Evolutionary conservation across 2,329 filamentous ascomycete genomes (phyloP), one percentile per base, ranked within the genome.

Genomic region (Penicillium sp.): DNA sequence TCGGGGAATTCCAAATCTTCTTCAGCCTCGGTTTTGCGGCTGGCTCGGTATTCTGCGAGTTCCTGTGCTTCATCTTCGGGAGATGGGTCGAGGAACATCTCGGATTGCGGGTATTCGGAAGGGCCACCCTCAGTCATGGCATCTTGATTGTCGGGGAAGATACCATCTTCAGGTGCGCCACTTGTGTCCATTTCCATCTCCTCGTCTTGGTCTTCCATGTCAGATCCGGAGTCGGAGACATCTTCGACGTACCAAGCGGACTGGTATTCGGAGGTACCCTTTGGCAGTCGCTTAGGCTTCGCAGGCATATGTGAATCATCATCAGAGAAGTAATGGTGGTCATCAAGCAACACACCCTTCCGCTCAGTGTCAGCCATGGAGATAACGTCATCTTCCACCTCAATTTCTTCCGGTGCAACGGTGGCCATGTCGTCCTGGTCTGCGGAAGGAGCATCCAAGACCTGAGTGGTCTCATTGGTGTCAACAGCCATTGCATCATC

Each of bases 291-390:
- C 75, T 88, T 94, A 6, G 90, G 90, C 28, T 78, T 76, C 31
- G 81, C 75, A 16, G 85, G 78, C 16, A 82, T 78, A 49, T 86
- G 80, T 4, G 74, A 77, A 49, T 94, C 88, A 43, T 94, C 91
- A 39, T 97, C 93, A 0, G 92, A 92, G 70, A 97, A 99, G 74
- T 99, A 99, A 71, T 97, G 93, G 72, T 99, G 93, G 62, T 97
- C 93, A 63, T 99, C 94, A 9, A 99, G 81, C 36, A 99, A 78
- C 1, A 99, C 94, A 60, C 93, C 94, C 75, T 93, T 96, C 69
- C 87, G 87, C 39, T 82, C 79, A 2, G 79, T 77, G 19, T 81
- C 77, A 3, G 79, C 80, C 66, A 83, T 62, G 56, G 79, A 70
- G 64, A 81, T 53, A 77, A 77, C 68, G 19, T 85, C 83, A 57